Conservation (phyloP, 202 grass and related monocot genomes). For the Panicum virgatum region DNA sequence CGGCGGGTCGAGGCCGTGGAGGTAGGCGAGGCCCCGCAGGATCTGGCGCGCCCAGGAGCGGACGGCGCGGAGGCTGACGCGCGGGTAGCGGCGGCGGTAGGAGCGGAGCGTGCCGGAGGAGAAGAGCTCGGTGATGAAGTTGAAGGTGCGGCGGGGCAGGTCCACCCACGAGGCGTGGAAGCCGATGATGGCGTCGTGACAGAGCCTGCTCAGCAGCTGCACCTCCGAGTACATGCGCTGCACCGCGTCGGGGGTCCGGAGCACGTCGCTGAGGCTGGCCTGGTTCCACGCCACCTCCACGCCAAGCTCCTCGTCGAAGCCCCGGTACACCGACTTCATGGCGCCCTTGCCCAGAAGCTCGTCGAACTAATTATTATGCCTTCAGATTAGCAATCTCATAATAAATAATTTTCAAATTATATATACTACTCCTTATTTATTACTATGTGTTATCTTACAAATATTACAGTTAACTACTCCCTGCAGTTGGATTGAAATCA, state of each 20-base stretch:
- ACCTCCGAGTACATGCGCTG: conserved; percentile 91
- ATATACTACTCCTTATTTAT: neutral
- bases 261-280: conserved; percentile 53
- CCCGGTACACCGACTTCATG: conserved; percentile 77
- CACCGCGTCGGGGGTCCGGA: conserved; percentile 61
- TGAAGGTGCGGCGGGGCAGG: conserved; percentile 47
- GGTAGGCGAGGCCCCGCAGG: conserved; percentile 65
- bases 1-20: conserved; percentile 65
- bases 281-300: conserved; percentile 96
- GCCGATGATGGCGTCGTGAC: conserved; percentile 70
- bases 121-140: conserved; percentile 99
- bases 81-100: conserved; percentile 59
- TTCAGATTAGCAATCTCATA: neutral
- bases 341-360: conserved; percentile 79
- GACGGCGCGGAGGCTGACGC: conserved; percentile 62
- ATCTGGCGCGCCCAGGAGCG: conserved; percentile 68
- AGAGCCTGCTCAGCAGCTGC: conserved; percentile 65
- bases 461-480: neutral
- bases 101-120: conserved; percentile 86
- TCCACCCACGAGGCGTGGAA: conserved; percentile 85
- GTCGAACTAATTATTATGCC: conserved; percentile 41
- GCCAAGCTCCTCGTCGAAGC: conserved; percentile 75
- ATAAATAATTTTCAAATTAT: neutral
- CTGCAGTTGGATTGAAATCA: neutral
- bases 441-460: too few species aligned